Evolutionary conservation across 2,329 filamentous ascomycete genomes (phyloP).

Genomic region (Teratosphaeriaceae sp.): DNA sequence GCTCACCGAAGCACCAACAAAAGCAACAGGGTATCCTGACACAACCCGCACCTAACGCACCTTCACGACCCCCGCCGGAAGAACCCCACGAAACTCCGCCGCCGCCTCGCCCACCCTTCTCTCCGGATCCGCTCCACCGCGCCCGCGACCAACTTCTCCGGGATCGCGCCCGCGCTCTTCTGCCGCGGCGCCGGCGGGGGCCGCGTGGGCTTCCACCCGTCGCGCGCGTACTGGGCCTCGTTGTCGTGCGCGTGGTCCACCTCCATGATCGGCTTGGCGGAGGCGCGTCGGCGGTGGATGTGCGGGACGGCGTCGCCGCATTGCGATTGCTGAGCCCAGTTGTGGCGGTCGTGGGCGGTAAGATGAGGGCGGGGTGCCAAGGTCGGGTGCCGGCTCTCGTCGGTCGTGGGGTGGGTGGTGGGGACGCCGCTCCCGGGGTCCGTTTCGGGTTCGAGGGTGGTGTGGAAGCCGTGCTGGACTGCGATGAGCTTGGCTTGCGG

Average conservation of each 20-base stretch:
- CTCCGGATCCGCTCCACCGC: slow-evolving; percentile 13
- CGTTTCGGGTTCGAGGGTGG: not conserved
- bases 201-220: not conserved
- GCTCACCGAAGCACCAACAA: no score
- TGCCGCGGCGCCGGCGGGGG: not conserved
- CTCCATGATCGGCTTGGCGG: not conserved
- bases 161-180: not conserved
- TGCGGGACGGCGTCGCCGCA: slow-evolving; percentile 11
- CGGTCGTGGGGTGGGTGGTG: not conserved
- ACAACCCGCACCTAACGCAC: not conserved
- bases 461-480: not conserved
- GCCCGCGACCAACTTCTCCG: slow-evolving; percentile 12
- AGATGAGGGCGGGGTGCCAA: slow-evolving; percentile 1
- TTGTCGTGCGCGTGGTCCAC: not conserved
- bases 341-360: slow-evolving; percentile 13
- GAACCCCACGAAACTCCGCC: slow-evolving; percentile 12
- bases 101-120: slow-evolving; percentile 9
- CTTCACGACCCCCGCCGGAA: slow-evolving; percentile 7
- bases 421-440: not conserved
- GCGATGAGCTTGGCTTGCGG: slow-evolving; percentile 1
- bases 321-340: slow-evolving; percentile 18
- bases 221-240: not conserved
- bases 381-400: not conserved
- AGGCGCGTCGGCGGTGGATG: slow-evolving; percentile 3
- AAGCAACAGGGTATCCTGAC: no score